Base-by-base conservation (phyloP, 192 early-diverging fungal species). In the Podila clonocystis region DNA sequence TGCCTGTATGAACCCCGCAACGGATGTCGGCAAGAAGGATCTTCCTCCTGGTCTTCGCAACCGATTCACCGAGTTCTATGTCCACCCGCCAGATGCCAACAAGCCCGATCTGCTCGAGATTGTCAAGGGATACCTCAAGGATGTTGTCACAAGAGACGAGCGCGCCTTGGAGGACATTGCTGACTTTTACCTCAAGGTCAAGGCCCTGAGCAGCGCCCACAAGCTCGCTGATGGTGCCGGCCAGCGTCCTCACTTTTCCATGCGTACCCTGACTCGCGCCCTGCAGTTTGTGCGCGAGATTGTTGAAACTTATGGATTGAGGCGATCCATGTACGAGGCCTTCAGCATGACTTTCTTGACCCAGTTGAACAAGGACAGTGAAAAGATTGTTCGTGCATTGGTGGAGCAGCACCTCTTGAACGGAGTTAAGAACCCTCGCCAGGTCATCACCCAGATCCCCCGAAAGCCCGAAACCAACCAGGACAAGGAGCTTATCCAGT, bases 1-100 rank as follows among this genome's bases (percentile, higher is more conserved):
- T 82, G 95, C 94, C 3, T 99, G 98, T 83, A 99, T 99, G 97
- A 99, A 99, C 82, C 98, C 98, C 36, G 93, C 98, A 22, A 99
- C 94, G 33, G 98, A 99, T 86, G 96, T 97, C 0, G 97, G 97
- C 61, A 99, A 99, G 82, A 91, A 94, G 59, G 96, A 99, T 73
- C 85, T 99, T 34, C 95, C 98, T 8, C 93, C 93, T 17, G 96
- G 94, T 15, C 89, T 99, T 28, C 91, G 97, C 38, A 94, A 90
- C 52, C 89, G 97, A 29, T 99, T 99, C 79, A 96, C 95, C 15
- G 98, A 99, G 75, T 94, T 97, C 62, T 99, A 95, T 85, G 95
- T 98, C 28, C 92, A 97, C 65, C 85, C 96, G 15, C 95, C 97
- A 5, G 98, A 99, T 87, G 83, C 89, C 12, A 82, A 89, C 63